phyloP scores from a whole-genome alignment of 805 yeast genomes.

The Candida coquimbonensis region DNA sequence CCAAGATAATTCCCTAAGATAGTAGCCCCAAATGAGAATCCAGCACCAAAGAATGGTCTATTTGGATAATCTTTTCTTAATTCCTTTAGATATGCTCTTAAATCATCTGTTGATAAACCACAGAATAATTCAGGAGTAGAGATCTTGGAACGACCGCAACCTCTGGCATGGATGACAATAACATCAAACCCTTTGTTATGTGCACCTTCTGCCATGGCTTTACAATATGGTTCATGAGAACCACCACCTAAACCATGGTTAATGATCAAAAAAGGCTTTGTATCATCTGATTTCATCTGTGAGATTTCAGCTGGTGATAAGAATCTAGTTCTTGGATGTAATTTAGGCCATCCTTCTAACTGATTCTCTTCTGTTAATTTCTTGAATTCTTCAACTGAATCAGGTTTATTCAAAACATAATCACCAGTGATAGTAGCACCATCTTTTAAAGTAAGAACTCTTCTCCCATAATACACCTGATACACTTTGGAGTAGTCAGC shows the following conservation, averaged over 20 bases:
- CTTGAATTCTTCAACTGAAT: conserved; percentile 23
- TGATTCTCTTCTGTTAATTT: conserved; percentile 33
- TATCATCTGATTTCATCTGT: conserved; percentile 25
- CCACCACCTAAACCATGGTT: conserved; percentile 78
- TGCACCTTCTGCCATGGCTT: conserved; percentile 44
- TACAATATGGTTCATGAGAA: conserved; percentile 65
- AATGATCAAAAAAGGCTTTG: conserved; percentile 52
- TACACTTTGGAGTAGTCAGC: conserved; percentile 43
- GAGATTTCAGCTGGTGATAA: conserved; percentile 39
- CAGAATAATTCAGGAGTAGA: conserved; percentile 61
- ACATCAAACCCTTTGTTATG: conserved; percentile 44
- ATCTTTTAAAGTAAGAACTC: conserved; percentile 50
- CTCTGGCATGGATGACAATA: conserved; percentile 62
- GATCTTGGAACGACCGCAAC: conserved; percentile 69
- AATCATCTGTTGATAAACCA: conserved; percentile 64
- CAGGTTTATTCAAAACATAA: conserved; percentile 44
- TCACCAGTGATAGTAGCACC: conserved; percentile 73
- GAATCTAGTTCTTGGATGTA: conserved; percentile 67
- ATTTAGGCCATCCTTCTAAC: conserved; percentile 47
- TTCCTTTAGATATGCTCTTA: conserved; percentile 49
- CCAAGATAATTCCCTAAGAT: conserved; percentile 62
- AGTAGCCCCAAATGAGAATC: conserved; percentile 70
- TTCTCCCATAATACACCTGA: conserved; percentile 67
- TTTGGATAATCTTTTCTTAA: conserved; percentile 48
- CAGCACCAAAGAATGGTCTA: conserved; percentile 58